Base-by-base conservation (phyloP, 306 rosid genomes). In the Trifolium dubium region DNA sequence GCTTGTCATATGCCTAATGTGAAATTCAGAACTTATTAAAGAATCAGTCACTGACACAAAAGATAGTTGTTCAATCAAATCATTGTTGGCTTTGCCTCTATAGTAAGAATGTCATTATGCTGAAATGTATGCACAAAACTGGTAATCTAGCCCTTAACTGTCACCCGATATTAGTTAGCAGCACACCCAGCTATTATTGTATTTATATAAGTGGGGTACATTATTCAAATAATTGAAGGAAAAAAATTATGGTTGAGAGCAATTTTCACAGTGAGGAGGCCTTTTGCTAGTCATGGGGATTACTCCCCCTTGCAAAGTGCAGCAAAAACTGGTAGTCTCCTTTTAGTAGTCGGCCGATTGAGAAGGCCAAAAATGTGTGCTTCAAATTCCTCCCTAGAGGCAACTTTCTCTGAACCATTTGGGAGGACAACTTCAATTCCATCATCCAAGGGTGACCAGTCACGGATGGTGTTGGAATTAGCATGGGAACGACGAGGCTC, bases 401-500 rank as follows among this genome's bases (percentile, higher is more conserved):
- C n/a, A n/a, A n/a, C 72, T 64, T 56, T 44, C 59, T 47, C 73
- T 31, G 86, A 75, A 67, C 71, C 64, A 74, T 49, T 12, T 29
- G 88, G 88, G 80, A 82, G 81, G 19, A 56, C 64, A 64, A 80
- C 31, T 71, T 72, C 79, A 77, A 89, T 90, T 75, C 76, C 81
- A 71, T 93, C 97, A 62, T 90, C 98, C 76, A 77, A 62, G 15
- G 93, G 96, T 40, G 88, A 93, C 97, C 98, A 93, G 40, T 85
- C 79, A 12, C 11, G 12, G 62, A 8, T 29, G 71, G 64, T n/a
- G 10, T 32, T 53, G 39, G 54, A 41, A 14, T 67, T 12, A 67
- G 60, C 49, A 23, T 46, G 74, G 23, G 50, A 43, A 30, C 35
- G 55, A 18, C 31, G 49, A 43, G 23, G 56, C 62, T 68, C 46